Conservation (phyloP, 331 rosid species). For the Arachis monticola region DNA sequence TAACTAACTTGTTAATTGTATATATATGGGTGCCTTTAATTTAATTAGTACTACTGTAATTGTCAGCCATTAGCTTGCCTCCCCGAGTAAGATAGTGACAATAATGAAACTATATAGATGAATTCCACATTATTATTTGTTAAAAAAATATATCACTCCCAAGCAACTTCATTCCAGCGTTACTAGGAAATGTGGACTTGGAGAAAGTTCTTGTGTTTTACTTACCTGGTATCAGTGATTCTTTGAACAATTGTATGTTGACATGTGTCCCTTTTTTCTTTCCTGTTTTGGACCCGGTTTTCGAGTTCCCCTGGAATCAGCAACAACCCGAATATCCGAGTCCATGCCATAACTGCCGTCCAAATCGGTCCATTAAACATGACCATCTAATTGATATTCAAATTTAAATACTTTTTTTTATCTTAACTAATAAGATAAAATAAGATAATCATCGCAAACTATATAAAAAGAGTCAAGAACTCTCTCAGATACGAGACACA, state of each 20-base stretch:
- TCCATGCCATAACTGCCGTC: too few relatives aligned
- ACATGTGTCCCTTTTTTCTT: background rate
- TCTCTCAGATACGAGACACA: too few relatives aligned
- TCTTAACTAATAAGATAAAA: too few relatives aligned
- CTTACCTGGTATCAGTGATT: background rate
- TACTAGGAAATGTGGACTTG: background rate
- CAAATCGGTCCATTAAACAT: too few relatives aligned
- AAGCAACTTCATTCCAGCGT: background rate
- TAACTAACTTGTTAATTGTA: background rate
- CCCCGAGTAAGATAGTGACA: constrained; percentile 3
- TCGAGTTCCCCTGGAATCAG: too few relatives aligned
- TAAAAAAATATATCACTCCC: background rate
- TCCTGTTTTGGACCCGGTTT: background rate
- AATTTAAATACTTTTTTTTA: too few relatives aligned
- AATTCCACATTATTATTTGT: background rate
- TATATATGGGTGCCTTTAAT: background rate
- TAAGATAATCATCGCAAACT: too few relatives aligned
- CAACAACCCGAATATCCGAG: too few relatives aligned
- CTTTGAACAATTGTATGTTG: background rate
- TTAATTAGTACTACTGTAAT: background rate
- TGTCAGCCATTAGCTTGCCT: background rate
- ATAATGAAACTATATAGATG: background rate
- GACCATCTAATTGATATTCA: too few relatives aligned
- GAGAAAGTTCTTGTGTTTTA: background rate
- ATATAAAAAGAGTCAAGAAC: too few relatives aligned